Conservation (phyloP, 495 filamentous ascomycete species). For the Penicillium egyptiacum region DNA sequence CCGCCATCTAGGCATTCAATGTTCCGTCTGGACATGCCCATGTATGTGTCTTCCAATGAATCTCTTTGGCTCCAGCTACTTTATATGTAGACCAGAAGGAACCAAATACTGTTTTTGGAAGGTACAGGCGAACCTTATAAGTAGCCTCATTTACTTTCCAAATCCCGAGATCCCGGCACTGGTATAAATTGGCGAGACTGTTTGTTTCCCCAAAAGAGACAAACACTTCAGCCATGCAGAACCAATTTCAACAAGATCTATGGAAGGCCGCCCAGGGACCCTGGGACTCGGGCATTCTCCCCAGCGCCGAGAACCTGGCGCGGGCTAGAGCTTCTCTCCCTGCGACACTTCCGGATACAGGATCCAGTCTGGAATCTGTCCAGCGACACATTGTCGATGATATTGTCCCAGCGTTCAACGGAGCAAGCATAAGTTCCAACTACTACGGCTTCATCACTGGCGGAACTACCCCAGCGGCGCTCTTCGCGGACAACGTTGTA, state of each 20-base stretch:
- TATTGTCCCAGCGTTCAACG: slow-evolving; percentile 67
- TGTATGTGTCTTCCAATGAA: not conserved
- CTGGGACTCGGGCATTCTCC: slow-evolving; percentile 38
- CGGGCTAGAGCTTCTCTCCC: slow-evolving; percentile 44
- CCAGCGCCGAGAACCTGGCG: slow-evolving; percentile 31
- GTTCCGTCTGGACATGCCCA: not conserved
- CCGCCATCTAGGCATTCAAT: not conserved
- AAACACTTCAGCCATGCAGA: slow-evolving; percentile 22
- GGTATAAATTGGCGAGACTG: slow-evolving; percentile 7
- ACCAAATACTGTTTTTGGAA: slow-evolving; percentile 12
- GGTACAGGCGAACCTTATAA: slow-evolving; percentile 21
- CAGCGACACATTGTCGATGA: slow-evolving; percentile 55
- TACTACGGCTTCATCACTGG: slow-evolving; percentile 94
- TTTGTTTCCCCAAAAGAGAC: not conserved
- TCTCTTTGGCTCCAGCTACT: not conserved
- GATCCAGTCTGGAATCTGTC: slow-evolving; percentile 46
- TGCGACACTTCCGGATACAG: slow-evolving; percentile 37
- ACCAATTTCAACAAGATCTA: slow-evolving; percentile 30
- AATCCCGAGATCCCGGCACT: slow-evolving; percentile 22
- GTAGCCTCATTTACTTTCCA: slow-evolving; percentile 2
- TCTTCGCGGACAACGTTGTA: slow-evolving; percentile 80
- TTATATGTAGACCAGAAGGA: not conserved
- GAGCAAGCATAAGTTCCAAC: slow-evolving; percentile 56
- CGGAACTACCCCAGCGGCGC: slow-evolving; percentile 74
- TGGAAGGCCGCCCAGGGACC: slow-evolving; percentile 38